Percentiles rank a stretch among this genome's conserved stretches.
These are phyloP conservation scores for Kurtzmaniella fragi DNA, from an alignment of 805 yeast genomes.

Conservation along the genomic window DNA sequence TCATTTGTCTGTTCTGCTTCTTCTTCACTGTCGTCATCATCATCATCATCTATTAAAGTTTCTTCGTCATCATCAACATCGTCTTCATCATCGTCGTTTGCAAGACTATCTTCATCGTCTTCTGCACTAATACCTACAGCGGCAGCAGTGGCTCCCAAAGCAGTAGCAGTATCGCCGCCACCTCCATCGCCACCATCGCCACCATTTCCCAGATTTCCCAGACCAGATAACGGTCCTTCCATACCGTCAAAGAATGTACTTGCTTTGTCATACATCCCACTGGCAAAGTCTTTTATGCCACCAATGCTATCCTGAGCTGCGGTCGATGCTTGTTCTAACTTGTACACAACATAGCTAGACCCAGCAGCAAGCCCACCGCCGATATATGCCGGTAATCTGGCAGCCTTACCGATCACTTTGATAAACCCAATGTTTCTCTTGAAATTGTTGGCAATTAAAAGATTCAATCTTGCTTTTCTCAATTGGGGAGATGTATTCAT, in stretches of 20 bases:
- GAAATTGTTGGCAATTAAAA: too few species aligned
- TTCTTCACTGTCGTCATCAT: conserved; percentile 41
- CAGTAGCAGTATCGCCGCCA: conserved; percentile 30
- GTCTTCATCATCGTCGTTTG: conserved; percentile 18
- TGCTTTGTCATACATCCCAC: conserved; percentile 45
- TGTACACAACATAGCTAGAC: conserved; percentile 87
- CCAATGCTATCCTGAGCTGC: conserved; percentile 65
- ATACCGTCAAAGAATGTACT: conserved; percentile 39
- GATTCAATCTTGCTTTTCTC: too few species aligned
- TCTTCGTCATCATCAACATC: conserved; percentile 50
- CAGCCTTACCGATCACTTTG: conserved; percentile 49
- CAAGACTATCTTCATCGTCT: conserved; percentile 23
- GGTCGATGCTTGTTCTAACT: conserved; percentile 78
- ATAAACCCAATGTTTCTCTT: conserved; percentile 30
- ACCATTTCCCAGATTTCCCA: conserved; percentile 20
- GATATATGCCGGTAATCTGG: conserved; percentile 69
- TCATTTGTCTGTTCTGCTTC: conserved; percentile 57
- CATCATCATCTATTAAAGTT: conserved; percentile 36
- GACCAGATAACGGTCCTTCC: conserved; percentile 9
- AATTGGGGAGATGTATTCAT: too few species aligned
- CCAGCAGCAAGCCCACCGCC: conserved; percentile 95
- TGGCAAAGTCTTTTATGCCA: conserved; percentile 58
- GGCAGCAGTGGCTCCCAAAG: conserved; percentile 49
- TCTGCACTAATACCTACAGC: conserved; percentile 41
- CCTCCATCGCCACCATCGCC: conserved; percentile 28